Evolutionary conservation across 2,329 filamentous ascomycete species (phyloP).

Genomic region (Elsinoe arachidis): DNA sequence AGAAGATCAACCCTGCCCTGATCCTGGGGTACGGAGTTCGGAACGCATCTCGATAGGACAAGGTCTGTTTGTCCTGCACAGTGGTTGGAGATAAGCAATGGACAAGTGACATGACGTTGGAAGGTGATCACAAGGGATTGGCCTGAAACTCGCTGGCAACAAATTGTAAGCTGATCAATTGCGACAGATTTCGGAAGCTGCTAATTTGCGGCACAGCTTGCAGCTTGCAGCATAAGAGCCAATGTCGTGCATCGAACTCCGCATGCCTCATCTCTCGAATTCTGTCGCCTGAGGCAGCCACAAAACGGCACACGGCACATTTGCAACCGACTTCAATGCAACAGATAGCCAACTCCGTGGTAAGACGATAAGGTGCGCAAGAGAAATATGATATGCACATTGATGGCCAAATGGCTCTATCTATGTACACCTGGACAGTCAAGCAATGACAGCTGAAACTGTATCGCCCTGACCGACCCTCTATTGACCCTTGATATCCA

Average conservation of each 20-base stretch:
- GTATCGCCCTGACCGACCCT: neutral
- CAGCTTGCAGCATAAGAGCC: neutral
- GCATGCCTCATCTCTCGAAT: neutral
- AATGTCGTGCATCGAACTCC: neutral
- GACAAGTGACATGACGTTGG: neutral
- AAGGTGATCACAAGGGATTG: neutral
- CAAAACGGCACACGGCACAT: neutral
- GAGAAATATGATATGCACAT: too few species aligned
- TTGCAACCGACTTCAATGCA: too few species aligned
- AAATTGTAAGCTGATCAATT: neutral
- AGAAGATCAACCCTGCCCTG: too few species aligned
- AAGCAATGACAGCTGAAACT: neutral
- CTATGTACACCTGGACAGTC: neutral
- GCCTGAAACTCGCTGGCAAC: neutral
- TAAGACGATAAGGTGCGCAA: too few species aligned
- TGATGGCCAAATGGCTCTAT: neutral
- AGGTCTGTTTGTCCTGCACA: neutral
- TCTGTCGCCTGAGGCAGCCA: conserved; percentile 9
- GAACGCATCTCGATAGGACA: neutral
- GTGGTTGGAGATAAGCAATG: neutral
- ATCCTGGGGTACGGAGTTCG: conserved; percentile 1
- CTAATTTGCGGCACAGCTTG: too few species aligned
- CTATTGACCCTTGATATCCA: conserved; percentile 30
- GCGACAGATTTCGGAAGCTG: too few species aligned
- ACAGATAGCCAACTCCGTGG: too few species aligned